A percentile compares a stretch with the other conserved stretches of the same genome.
Conservation (phyloP, 1,139 yeast species). For the Debaryomyces psychrophilus region DNA sequence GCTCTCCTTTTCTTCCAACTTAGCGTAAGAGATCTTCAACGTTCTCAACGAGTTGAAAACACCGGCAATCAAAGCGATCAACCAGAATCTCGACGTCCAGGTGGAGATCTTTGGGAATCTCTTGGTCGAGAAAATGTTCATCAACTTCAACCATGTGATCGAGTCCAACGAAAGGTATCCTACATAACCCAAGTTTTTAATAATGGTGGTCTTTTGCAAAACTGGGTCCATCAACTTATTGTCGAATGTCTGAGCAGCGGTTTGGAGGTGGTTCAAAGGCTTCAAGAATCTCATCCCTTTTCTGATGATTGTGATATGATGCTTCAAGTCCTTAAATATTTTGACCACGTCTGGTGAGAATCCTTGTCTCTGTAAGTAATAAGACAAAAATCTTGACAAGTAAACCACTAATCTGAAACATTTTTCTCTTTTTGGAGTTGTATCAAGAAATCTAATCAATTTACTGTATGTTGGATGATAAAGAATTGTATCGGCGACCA, state of each 20-base stretch:
- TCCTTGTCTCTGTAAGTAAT: conserved; percentile 64
- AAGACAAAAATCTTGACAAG: conserved; percentile 71
- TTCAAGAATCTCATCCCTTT: conserved; percentile 85
- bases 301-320: conserved; percentile 69
- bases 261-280: conserved; percentile 74
- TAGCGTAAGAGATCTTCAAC: conserved; percentile 27
- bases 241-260: conserved; percentile 68
- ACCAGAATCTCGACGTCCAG: conserved; percentile 73
- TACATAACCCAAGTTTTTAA: conserved; percentile 73
- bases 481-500: conserved; percentile 68
- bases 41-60: conserved; percentile 58
- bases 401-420: conserved; percentile 80
- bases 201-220: conserved; percentile 58
- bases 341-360: conserved; percentile 53
- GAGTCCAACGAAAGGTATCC: conserved; percentile 78
- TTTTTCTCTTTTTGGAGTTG: conserved; percentile 71
- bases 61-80: conserved; percentile 68
- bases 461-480: conserved; percentile 77
- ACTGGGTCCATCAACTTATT: conserved; percentile 73
- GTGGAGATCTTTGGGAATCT: conserved; percentile 39
- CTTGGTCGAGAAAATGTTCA: conserved; percentile 43
- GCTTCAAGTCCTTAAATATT: conserved; percentile 55
- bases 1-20: conserved; percentile 39
- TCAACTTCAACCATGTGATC: conserved; percentile 65
- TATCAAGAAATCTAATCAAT: conserved; percentile 65